Conservation (phyloP, 345 rosid genomes). For the Bretschneidera sinensis region DNA sequence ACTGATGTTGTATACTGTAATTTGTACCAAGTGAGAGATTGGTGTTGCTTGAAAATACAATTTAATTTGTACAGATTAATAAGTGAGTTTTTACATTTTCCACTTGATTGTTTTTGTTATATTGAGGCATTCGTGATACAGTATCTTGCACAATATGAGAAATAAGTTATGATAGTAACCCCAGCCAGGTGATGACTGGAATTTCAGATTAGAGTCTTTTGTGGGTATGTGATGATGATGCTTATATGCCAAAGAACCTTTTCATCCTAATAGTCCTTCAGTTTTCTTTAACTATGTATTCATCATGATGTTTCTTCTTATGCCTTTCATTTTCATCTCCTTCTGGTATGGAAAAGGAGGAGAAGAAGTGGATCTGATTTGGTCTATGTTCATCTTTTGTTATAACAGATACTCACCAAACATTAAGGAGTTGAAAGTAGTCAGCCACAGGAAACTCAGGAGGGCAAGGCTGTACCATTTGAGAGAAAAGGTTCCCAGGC, state of each 20-base stretch:
- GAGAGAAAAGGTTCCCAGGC: slow-evolving; percentile 86
- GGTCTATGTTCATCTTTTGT: slow-evolving; percentile 4
- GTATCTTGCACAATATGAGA: neutral
- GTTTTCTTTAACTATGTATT: neutral
- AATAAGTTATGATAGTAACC: neutral
- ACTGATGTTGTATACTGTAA: too few relatives aligned
- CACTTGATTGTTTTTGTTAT: neutral
- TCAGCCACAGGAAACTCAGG: slow-evolving; percentile 69
- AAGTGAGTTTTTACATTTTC: too few relatives aligned
- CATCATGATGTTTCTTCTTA: neutral
- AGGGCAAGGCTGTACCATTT: slow-evolving; percentile 85
- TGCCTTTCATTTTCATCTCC: neutral
- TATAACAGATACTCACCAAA: slow-evolving; percentile 68
- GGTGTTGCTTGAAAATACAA: too few relatives aligned
- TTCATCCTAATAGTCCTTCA: neutral
- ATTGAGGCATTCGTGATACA: neutral
- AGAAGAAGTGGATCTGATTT: neutral
- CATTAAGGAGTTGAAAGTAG: slow-evolving; percentile 67
- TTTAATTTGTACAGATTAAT: too few relatives aligned
- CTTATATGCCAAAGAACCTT: neutral
- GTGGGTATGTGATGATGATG: neutral
- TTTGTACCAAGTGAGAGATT: neutral
- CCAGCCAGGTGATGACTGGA: neutral
- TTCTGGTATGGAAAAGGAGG: neutral
- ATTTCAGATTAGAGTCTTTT: neutral